These are phyloP conservation scores for Debaryomyces maramus DNA, from an alignment of 805 yeast species.

Conservation along the genomic window DNA sequence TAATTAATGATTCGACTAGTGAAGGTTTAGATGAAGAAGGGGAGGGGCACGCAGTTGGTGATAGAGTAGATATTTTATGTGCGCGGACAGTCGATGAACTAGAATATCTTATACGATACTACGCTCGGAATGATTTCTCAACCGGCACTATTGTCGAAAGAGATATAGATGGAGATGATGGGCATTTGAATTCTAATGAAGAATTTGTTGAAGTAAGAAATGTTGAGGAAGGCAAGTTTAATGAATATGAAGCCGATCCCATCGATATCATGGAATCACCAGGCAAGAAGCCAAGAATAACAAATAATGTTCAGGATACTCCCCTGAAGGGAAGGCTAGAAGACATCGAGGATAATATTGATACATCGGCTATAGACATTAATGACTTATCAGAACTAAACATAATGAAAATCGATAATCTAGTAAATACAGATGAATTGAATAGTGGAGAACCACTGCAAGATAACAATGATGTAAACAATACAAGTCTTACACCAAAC, in stretches of 20 bases:
- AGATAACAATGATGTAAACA: background rate
- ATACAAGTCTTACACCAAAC: background rate
- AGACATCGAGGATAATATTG: constrained; percentile 15
- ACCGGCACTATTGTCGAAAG: constrained; percentile 18
- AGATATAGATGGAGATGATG: constrained; percentile 5
- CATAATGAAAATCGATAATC: constrained; percentile 36
- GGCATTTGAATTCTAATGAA: constrained; percentile 1
- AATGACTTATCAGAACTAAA: constrained; percentile 41
- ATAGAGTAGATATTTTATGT: constrained; percentile 61
- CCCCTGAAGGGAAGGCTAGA: constrained; percentile 2
- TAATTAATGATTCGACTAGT: constrained; percentile 18
- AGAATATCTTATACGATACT: constrained; percentile 52
- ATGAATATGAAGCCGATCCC: constrained; percentile 3
- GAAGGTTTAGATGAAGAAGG: constrained; percentile 11
- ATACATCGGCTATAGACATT: constrained; percentile 26
- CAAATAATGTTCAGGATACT: background rate
- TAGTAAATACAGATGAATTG: constrained; percentile 28
- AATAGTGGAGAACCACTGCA: constrained; percentile 6
- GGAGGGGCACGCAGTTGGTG: constrained; percentile 19
- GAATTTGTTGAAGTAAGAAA: constrained; percentile 13
- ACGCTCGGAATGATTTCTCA: constrained; percentile 23
- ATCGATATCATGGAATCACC: constrained; percentile 17
- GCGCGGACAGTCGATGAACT: constrained; percentile 72
- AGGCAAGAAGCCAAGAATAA: constrained; percentile 10
- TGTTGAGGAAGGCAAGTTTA: constrained; percentile 4